These are phyloP conservation scores for Ceratocystis smalleyi DNA, from an alignment of 2,329 filamentous ascomycete genomes.

Conservation along the genomic window DNA sequence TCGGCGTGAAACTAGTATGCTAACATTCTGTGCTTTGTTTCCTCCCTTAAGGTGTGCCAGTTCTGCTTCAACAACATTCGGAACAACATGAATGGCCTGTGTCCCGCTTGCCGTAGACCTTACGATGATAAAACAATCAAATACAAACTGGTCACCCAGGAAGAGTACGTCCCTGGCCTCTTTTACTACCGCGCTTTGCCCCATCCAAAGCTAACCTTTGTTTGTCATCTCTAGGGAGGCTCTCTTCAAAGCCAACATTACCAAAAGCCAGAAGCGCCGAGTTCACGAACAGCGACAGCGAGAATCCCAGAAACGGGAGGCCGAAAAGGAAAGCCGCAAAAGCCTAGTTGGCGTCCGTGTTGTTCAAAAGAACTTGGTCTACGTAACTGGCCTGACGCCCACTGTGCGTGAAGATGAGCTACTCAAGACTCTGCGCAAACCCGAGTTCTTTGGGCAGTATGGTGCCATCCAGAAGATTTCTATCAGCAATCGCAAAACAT, in stretches of 20 bases:
- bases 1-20: background rate
- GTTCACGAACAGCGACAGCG: conserved; percentile 73
- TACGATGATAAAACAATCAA: conserved; percentile 97
- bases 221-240: conserved; percentile 38
- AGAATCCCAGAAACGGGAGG: conserved; percentile 89
- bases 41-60: conserved; percentile 67
- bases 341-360: conserved; percentile 90
- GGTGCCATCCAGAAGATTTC: conserved; percentile 98
- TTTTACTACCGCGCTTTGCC: background rate
- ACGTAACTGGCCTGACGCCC: conserved; percentile 87
- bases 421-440: conserved; percentile 73
- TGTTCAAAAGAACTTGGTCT: conserved; percentile 96
- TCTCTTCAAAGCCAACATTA: conserved; percentile 60
- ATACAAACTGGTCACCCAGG: conserved; percentile 84
- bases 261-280: conserved; percentile 86
- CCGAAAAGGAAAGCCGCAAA: conserved; percentile 87
- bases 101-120: conserved; percentile 86
- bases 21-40: background rate
- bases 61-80: conserved; percentile 99
- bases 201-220: conserved; percentile 20
- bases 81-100: conserved; percentile 92
- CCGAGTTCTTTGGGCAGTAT: conserved; percentile 94
- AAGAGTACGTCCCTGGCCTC: conserved; percentile 54
- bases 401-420: conserved; percentile 85
- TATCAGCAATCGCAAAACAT: conserved; percentile 82